These are phyloP conservation scores for Eutrema salsugineum DNA, from an alignment of 441 rosid genomes.

Conservation along the genomic window DNA sequence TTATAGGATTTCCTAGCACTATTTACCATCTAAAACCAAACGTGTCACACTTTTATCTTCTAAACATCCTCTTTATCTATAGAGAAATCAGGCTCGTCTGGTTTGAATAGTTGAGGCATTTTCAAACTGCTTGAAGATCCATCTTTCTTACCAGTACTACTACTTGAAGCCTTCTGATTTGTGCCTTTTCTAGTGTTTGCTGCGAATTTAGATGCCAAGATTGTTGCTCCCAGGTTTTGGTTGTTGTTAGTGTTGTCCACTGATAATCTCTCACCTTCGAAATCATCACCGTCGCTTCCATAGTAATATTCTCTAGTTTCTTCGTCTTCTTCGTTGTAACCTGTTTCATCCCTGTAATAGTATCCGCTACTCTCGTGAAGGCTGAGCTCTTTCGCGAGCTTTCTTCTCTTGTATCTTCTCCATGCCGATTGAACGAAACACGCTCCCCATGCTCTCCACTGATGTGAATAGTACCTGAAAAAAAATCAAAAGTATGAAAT, in stretches of 20 bases:
- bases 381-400: slow-evolving; percentile 45
- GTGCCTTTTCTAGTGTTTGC: slow-evolving; percentile 45
- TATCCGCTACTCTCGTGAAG: slow-evolving; percentile 30
- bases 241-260: slow-evolving; percentile 15
- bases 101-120: slow-evolving; percentile 64
- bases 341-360: slow-evolving; percentile 17
- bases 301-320: slow-evolving; percentile 11
- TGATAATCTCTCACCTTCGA: not conserved
- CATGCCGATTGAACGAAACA: slow-evolving; percentile 87
- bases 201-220: slow-evolving; percentile 55
- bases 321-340: slow-evolving; percentile 20
- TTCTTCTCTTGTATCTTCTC: slow-evolving; percentile 65
- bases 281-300: slow-evolving; percentile 20
- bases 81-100: slow-evolving; percentile 64
- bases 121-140: slow-evolving; percentile 45
- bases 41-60: not conserved
- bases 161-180: slow-evolving; percentile 34
- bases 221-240: slow-evolving; percentile 47
- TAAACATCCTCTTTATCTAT: slow-evolving; percentile 38
- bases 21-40: slow-evolving; percentile 21
- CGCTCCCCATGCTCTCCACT: slow-evolving; percentile 88
- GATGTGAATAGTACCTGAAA: slow-evolving; percentile 79
- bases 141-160: slow-evolving; percentile 30
- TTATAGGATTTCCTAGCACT: slow-evolving; percentile 15
- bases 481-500: slow-evolving; percentile 29